Conservation (phyloP, 257 asterid genomes). For the Misopates orontium region DNA sequence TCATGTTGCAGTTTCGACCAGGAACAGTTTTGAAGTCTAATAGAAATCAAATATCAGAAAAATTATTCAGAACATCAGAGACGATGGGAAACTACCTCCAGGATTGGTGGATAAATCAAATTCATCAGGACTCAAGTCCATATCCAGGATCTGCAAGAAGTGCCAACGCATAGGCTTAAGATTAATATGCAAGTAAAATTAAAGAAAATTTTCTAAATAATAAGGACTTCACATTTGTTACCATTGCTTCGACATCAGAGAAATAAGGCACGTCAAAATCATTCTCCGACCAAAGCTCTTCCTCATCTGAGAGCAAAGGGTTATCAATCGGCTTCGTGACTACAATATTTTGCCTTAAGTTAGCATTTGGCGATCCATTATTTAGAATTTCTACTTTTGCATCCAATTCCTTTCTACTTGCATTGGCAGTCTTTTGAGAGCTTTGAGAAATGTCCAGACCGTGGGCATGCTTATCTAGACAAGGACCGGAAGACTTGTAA, state of each 20-base stretch:
- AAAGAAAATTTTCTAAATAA: conserved; percentile 17
- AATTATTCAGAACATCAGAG: conserved; percentile 16
- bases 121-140: conserved; percentile 76
- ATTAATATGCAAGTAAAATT: conserved; percentile 16
- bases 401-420: conserved; percentile 30
- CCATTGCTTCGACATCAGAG: conserved; percentile 88
- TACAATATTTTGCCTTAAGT: conserved; percentile 21
- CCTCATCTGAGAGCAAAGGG: conserved; percentile 40
- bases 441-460: conserved; percentile 29
- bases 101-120: conserved; percentile 36
- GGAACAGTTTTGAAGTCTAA: conserved; percentile 5
- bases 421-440: conserved; percentile 31
- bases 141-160: conserved; percentile 68
- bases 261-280: conserved; percentile 61
- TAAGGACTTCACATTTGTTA: conserved; percentile 33
- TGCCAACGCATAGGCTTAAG: not conserved
- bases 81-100: conserved; percentile 54
- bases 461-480: conserved; percentile 22
- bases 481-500: conserved; percentile 25
- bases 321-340: conserved; percentile 29
- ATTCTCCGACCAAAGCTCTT: conserved; percentile 48
- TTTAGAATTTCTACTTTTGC: conserved; percentile 28
- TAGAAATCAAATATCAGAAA: not conserved
- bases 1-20: not conserved
- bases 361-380: conserved; percentile 34